Percentiles rank a stretch among this genome's conserved stretches.
phyloP scores from a whole-genome alignment of 73 alveolate species.

The Breviolum minutum region DNA sequence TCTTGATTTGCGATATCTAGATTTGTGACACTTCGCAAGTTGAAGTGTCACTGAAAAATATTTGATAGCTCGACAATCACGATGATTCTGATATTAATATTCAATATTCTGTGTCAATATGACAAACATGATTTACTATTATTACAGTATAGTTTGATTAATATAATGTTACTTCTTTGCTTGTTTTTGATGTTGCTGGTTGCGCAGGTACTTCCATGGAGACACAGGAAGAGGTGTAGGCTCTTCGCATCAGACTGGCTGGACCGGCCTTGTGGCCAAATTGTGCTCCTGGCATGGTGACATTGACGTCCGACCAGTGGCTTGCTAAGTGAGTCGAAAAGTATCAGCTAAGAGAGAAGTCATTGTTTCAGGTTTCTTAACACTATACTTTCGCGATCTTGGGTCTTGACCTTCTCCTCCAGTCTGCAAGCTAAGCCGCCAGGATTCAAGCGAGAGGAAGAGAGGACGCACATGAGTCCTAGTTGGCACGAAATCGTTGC shows the following conservation, averaged over 20 bases:
- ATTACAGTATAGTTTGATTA: neutral
- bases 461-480: slow-evolving; percentile 83
- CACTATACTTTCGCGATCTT: neutral
- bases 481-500: neutral
- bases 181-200: neutral
- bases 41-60: too few species aligned
- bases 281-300: slow-evolving; percentile 27
- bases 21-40: too few species aligned
- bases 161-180: neutral
- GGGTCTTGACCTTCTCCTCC: too few species aligned
- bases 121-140: neutral
- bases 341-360: neutral
- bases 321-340: neutral
- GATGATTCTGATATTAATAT: neutral
- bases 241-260: slow-evolving; percentile 83
- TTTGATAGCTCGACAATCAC: neutral
- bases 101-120: neutral
- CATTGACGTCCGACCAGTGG: neutral
- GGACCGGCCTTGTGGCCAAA: slow-evolving; percentile 92
- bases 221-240: slow-evolving; percentile 92
- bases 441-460: slow-evolving; percentile 80
- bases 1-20: too few species aligned
- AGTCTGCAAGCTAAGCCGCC: neutral
- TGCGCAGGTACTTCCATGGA: slow-evolving; percentile 85
- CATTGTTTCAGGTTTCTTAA: neutral